phyloP scores from a whole-genome alignment of 495 filamentous ascomycete genomes.

The Oidiodendron maius region DNA sequence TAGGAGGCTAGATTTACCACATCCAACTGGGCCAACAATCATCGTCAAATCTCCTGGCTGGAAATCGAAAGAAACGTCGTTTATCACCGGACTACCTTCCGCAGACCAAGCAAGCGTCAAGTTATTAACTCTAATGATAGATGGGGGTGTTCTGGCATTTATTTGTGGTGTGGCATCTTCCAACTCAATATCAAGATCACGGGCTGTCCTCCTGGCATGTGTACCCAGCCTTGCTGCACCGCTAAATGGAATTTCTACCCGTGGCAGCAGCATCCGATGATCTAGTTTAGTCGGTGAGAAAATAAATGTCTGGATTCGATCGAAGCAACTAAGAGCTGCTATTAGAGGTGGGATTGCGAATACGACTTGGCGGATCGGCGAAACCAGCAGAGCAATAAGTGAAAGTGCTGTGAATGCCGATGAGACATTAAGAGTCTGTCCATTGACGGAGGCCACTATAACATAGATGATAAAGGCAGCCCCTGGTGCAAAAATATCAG shows the following conservation, averaged over 20 bases:
- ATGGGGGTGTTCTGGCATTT: no score
- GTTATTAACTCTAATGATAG: background rate
- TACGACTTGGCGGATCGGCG: constrained; percentile 24
- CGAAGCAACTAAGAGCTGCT: constrained; percentile 26
- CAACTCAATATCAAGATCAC: constrained; percentile 8
- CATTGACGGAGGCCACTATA: constrained; percentile 9
- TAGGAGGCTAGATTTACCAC: constrained; percentile 47
- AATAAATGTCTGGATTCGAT: constrained; percentile 29
- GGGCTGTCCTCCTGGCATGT: background rate
- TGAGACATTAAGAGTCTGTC: background rate
- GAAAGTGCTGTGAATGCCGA: constrained; percentile 32
- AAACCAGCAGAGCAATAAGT: constrained; percentile 27
- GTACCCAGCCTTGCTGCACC: no score
- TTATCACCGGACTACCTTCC: background rate
- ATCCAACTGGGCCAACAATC: constrained; percentile 50
- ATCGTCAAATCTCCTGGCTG: background rate
- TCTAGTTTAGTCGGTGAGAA: background rate
- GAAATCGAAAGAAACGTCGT: background rate
- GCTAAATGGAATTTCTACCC: constrained; percentile 27
- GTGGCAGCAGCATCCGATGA: background rate
- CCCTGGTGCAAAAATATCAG: constrained; percentile 13
- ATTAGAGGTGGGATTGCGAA: constrained; percentile 20
- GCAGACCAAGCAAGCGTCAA: constrained; percentile 5
- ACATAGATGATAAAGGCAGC: constrained; percentile 19
- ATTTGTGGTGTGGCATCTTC: constrained; percentile 19